phyloP scores from a whole-genome alignment of 495 filamentous ascomycete genomes.

The Penicillium bialowiezense region DNA sequence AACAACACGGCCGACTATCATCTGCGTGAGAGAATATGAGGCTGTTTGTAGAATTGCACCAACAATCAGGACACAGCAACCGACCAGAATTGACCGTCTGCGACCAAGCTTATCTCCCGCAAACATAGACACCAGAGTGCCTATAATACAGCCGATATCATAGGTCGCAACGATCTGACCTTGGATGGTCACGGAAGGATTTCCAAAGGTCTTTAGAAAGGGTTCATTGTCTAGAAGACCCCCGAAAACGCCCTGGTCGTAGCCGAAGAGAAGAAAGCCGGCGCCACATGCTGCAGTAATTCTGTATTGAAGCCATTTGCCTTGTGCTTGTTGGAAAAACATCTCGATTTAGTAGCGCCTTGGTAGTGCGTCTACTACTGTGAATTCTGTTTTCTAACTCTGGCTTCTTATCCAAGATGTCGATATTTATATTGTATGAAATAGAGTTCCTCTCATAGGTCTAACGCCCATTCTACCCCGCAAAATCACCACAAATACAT shows the following conservation, averaged over 20 bases:
- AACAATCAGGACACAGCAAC: slow-evolving; percentile 46
- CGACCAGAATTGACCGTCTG: slow-evolving; percentile 46
- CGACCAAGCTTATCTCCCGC: slow-evolving; percentile 45
- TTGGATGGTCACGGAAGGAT: slow-evolving; percentile 10
- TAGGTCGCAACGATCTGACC: slow-evolving; percentile 16
- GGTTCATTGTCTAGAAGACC: slow-evolving; percentile 19
- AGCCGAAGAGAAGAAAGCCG: slow-evolving; percentile 24
- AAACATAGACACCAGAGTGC: slow-evolving; percentile 5
- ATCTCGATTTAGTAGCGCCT: slow-evolving; percentile 3
- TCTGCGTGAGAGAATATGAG: background rate
- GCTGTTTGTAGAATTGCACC: slow-evolving; percentile 17
- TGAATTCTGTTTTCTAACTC: too few species aligned
- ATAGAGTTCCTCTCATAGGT: too few species aligned
- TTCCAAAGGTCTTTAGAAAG: slow-evolving; percentile 10
- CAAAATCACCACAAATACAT: too few species aligned
- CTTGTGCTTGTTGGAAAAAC: slow-evolving; percentile 1
- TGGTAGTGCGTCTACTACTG: too few species aligned
- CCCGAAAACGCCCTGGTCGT: slow-evolving; percentile 30
- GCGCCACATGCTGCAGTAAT: slow-evolving; percentile 13
- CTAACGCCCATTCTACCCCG: too few species aligned
- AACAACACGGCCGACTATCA: slow-evolving; percentile 46
- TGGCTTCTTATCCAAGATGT: too few species aligned
- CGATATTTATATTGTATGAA: too few species aligned
- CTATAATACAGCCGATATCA: slow-evolving; percentile 9
- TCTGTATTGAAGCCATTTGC: slow-evolving; percentile 8